Base-by-base conservation (phyloP, 768 basidiomycete species). In the Tylopilus plumbeoviolaceoides region DNA sequence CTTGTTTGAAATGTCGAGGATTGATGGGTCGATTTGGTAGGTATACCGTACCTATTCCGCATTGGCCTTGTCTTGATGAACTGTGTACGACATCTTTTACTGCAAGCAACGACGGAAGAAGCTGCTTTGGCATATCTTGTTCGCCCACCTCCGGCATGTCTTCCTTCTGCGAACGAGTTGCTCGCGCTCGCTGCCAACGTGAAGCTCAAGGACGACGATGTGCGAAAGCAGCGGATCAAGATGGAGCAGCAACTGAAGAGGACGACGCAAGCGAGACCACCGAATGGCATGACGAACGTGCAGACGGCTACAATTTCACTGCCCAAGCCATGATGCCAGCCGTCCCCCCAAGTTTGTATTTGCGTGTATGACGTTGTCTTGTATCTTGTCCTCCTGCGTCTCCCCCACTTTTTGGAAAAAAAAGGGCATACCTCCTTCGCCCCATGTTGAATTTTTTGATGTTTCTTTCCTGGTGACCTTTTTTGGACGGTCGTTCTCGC, bases 161-260 rank as follows among this genome's bases (percentile, higher is more conserved):
- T 91, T 0, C 86, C 86, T 0, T 70, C 80, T 0, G 73, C 75
- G 4, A 76, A 85, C 0, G 88, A 77, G 1, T 76, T 91, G 55
- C 67, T 91, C 28, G 68, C 79, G n/a, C 75, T 84, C 8, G 79
- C 80, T 0, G 71, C 79, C n/a, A 75, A 79, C 4, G 72, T 87
- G 56, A 89, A 86, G 65, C 67, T 91, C 54, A 91, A 86, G 62
- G 89, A 91, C 58, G 89, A 90, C 52, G 88, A 91, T 52, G 56
- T 91, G 15, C 78, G 82, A 25, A 91, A 89, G 62, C 85, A 86
- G 59, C 80, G 89, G 4, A 63, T 77, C 30, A 90, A 90, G 63
- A 80, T 90, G 74, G 85, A 87, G 59, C 81, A 80, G n/a, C 83
- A 85, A 55, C 74, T 83, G 30, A 88, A 85, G 61, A 75, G 81